Evolutionary conservation across 1,139 yeast genomes (phyloP), one percentile per base, ranked within the genome.

Genomic region (Candida sanyaensis): DNA sequence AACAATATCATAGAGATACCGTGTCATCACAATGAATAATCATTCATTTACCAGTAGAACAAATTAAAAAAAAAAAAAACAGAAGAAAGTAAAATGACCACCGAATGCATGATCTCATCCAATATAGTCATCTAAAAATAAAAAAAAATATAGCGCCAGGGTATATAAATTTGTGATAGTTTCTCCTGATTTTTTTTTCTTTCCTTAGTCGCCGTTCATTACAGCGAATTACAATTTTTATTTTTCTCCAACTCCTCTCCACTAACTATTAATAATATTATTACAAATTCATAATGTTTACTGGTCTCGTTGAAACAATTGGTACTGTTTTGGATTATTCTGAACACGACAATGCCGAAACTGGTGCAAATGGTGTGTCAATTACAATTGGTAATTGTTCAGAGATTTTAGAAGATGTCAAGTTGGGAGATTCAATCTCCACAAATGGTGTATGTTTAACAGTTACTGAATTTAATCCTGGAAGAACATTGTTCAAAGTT

Each of bases 361-460:
- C 85, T 2, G 96, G 96, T 3, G 96, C 95, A 2, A 79, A 85
- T 55, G 97, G 96, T 6, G 88, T 84, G 3, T 83, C 96, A 0
- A 63, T 89, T 43, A 79, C 83, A 3, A 80, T 93, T 43, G 73
- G 75, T 1, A 83, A 88, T 51, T 88, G 93, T 36, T 62, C 76
- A 0, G 66, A 71, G 5, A 83, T 95, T 37, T 73, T 93, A 12
- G 77, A 62, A 0, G 99, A 93, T 63, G 92, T 90, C 51, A 90
- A 90, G 61, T 69, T 91, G 42, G 99, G 99, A 6, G 99, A 93
- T 66, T 88, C 96, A 9, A 95, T 93, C 49, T 82, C 93, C 40
- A 81, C 93, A 41, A 89, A 90, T 63, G 99, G 99, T 11, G 86
- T 85, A 0, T 93, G 99, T 65, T 75, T 93, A 43, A 95, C 99